phyloP scores from a whole-genome alignment of 805 yeast genomes.

The Hanseniaspora meyeri region DNA sequence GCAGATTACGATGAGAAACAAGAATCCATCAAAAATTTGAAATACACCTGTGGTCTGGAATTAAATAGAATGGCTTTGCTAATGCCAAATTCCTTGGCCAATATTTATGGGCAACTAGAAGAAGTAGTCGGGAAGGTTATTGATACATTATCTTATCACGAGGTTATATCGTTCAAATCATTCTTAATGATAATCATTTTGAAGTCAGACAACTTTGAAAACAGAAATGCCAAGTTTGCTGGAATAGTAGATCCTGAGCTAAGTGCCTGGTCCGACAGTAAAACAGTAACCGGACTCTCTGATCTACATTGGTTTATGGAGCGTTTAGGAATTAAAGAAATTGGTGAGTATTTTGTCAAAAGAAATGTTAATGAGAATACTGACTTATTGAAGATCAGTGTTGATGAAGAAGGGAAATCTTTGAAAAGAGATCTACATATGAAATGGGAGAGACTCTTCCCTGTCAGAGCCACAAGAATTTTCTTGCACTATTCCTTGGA shows the following conservation, averaged over 20 bases:
- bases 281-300: conserved; percentile 75
- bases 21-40: conserved; percentile 71
- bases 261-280: conserved; percentile 82
- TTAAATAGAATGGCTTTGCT: conserved; percentile 83
- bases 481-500: conserved; percentile 93
- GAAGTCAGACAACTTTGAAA: conserved; percentile 52
- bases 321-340: conserved; percentile 83
- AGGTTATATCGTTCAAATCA: conserved; percentile 84
- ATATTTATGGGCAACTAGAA: conserved; percentile 72
- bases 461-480: conserved; percentile 88
- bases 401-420: conserved; percentile 78
- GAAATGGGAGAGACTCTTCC: conserved; percentile 89
- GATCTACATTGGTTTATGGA: conserved; percentile 98
- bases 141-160: conserved; percentile 72
- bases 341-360: conserved; percentile 77
- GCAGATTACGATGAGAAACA: conserved; percentile 57
- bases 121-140: conserved; percentile 62
- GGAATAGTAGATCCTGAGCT: conserved; percentile 88
- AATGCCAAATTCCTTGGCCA: conserved; percentile 82
- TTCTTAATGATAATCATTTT: conserved; percentile 85
- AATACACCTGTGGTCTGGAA: conserved; percentile 90
- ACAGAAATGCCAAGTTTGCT: conserved; percentile 67
- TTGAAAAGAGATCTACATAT: conserved; percentile 70
- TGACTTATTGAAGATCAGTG: conserved; percentile 59
- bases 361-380: conserved; percentile 71